phyloP scores from a whole-genome alignment of 257 asterid genomes.

The Nicotiana attenuata region DNA sequence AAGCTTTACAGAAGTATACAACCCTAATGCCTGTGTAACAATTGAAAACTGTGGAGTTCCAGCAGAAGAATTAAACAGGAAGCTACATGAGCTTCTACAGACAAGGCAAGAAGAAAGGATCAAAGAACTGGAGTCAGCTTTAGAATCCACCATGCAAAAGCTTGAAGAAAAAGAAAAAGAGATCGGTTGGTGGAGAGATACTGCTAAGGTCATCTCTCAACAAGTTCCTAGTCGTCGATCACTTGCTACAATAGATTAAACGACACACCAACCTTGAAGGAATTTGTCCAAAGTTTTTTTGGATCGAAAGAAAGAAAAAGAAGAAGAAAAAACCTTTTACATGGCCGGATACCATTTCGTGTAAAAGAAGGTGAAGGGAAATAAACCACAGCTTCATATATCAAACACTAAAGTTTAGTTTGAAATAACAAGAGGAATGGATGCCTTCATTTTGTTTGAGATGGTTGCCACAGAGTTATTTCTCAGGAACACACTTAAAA shows the following conservation, averaged over 20 bases:
- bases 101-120: conserved; percentile 55
- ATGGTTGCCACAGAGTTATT: not conserved
- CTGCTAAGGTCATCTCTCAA: conserved; percentile 39
- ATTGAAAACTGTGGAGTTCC: conserved; percentile 37
- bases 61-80: conserved; percentile 56
- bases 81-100: conserved; percentile 49
- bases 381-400: not conserved
- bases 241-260: conserved; percentile 15
- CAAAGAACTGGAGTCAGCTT: conserved; percentile 52
- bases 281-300: not conserved
- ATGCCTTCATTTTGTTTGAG: not conserved
- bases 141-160: conserved; percentile 41
- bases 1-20: conserved; percentile 23
- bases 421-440: not conserved
- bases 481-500: not conserved
- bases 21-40: conserved; percentile 8
- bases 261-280: not conserved
- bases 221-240: conserved; percentile 28
- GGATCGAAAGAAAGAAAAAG: not conserved
- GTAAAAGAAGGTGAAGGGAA: not conserved
- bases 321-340: not conserved
- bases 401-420: not conserved
- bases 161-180: conserved; percentile 47
- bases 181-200: conserved; percentile 61
- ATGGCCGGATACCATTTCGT: not conserved